Conservation (phyloP, 164 flowering plant genomes). For the Chimonanthus praecox region DNA sequence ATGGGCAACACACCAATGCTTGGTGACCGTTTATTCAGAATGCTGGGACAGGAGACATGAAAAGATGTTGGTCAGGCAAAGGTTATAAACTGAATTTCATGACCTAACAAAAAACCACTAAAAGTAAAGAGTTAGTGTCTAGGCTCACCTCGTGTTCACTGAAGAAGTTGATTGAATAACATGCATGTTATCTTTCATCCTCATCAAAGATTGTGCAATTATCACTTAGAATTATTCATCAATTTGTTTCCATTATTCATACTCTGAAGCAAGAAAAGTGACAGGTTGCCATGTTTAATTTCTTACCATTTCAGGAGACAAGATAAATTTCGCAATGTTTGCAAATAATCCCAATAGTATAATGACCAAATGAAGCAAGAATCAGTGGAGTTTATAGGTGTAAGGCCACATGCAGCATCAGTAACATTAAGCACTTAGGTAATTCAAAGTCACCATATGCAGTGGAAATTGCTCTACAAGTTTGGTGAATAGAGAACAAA, state of each 20-base stretch:
- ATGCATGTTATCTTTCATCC: conserved; percentile 23
- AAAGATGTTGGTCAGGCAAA: no score
- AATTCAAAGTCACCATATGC: no score
- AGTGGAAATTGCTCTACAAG: no score
- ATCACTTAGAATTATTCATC: conserved; percentile 4
- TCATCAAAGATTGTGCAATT: conserved; percentile 23
- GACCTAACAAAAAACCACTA: no score
- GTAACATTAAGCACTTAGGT: no score
- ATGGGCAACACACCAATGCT: no score
- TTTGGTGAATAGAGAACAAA: no score
- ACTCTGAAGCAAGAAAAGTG: not conserved
- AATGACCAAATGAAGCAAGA: not conserved
- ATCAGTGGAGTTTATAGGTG: not conserved
- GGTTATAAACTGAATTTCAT: no score
- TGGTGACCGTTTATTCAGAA: no score
- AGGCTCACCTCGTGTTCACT: no score
- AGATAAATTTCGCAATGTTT: not conserved
- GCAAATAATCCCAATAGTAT: not conserved
- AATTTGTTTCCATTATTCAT: not conserved
- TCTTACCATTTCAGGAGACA: not conserved
- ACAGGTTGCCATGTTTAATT: not conserved
- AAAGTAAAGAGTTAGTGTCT: no score
- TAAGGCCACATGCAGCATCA: not conserved
- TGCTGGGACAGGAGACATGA: no score
- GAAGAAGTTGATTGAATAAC: not conserved